These are phyloP conservation scores for Paecilomyces fulvus DNA, from an alignment of 2,329 filamentous ascomycete species.

Conservation along the genomic window DNA sequence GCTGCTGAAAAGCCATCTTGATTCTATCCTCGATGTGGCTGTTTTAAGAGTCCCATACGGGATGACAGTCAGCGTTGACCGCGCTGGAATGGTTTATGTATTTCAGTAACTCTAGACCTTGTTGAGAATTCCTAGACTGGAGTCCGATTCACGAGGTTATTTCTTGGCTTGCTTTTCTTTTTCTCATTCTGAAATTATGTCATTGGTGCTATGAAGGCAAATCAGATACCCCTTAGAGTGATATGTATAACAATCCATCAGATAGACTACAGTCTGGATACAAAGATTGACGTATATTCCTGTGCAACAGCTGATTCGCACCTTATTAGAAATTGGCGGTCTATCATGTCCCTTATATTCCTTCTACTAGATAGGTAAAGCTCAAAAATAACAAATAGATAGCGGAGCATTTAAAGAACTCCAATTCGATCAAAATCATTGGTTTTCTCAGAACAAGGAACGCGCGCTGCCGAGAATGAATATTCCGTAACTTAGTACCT, in stretches of 20 bases:
- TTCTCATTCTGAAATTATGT: background rate
- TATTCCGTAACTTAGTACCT: too few relatives aligned
- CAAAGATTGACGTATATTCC: too few relatives aligned
- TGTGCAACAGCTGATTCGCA: background rate
- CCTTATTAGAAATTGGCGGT: too few relatives aligned
- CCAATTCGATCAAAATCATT: too few relatives aligned
- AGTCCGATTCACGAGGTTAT: background rate
- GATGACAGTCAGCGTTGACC: conserved; percentile 86
- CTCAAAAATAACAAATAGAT: too few relatives aligned
- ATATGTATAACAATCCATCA: background rate
- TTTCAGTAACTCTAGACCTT: conserved; percentile 43
- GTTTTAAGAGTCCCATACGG: conserved; percentile 81
- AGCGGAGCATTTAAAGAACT: too few relatives aligned
- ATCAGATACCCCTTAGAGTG: background rate
- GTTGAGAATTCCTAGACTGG: background rate
- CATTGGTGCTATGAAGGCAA: background rate
- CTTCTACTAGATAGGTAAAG: too few relatives aligned
- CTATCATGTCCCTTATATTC: too few relatives aligned
- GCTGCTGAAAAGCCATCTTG: conserved; percentile 75
- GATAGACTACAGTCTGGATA: background rate
- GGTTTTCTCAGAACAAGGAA: too few relatives aligned
- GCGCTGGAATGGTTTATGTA: conserved; percentile 82
- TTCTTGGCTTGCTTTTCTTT: background rate
- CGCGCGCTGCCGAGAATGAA: too few relatives aligned
- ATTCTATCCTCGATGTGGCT: conserved; percentile 80